A percentile compares a stretch with the other conserved stretches of the same genome.
Evolutionary conservation across 352 stramenopile genomes (phyloP).

Genomic region (Pythium coloratum): DNA sequence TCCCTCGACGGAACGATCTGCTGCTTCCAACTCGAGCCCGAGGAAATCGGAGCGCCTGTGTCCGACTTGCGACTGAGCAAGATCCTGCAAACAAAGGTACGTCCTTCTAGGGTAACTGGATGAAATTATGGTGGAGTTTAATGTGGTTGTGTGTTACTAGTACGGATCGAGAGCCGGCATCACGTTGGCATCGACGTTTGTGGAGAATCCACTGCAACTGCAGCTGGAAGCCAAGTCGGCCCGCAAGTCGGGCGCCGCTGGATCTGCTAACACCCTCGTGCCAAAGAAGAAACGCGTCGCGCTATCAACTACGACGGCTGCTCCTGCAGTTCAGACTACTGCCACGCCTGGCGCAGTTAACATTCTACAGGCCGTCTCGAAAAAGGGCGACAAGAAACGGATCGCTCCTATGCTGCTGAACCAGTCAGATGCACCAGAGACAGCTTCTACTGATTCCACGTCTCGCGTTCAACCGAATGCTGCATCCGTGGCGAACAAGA

Average conservation of each 20-base stretch:
- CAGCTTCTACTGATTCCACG: not conserved
- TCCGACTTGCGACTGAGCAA: constrained; percentile 78
- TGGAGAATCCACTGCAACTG: constrained; percentile 80
- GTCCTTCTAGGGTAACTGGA: not conserved
- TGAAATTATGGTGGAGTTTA: not conserved
- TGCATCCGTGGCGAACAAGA: constrained; percentile 75
- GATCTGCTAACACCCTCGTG: constrained; percentile 41
- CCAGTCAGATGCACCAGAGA: constrained; percentile 23
- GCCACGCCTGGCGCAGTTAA: constrained; percentile 27
- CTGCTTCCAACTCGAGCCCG: constrained; percentile 70
- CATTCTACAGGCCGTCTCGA: constrained; percentile 37
- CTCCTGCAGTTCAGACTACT: constrained; percentile 11
- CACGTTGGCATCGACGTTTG: constrained; percentile 74
- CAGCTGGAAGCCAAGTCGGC: constrained; percentile 71
- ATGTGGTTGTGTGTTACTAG: constrained; percentile 25
- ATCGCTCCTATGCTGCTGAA: constrained; percentile 57
- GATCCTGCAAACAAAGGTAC: constrained; percentile 74
- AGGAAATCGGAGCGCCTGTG: constrained; percentile 71
- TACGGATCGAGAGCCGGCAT: constrained; percentile 82
- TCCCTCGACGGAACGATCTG: constrained; percentile 85
- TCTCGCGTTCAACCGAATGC: constrained; percentile 29
- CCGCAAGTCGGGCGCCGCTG: constrained; percentile 7
- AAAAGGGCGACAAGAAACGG: constrained; percentile 66
- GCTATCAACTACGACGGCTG: not conserved
- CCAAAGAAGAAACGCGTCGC: constrained; percentile 53